Conservation (phyloP, 306 rosid genomes). For the Lathyrus oleraceus region DNA sequence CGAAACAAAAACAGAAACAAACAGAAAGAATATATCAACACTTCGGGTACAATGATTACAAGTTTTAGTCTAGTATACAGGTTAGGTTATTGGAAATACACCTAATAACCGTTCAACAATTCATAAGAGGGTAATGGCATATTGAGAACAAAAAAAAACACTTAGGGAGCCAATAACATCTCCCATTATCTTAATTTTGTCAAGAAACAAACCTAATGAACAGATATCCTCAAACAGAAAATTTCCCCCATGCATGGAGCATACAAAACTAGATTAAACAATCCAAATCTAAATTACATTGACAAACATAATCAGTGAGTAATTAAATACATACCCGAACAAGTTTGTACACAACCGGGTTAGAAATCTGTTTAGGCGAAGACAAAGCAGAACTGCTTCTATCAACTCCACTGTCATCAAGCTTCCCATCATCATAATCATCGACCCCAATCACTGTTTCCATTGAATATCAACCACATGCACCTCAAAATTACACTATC, state of each 20-base stretch:
- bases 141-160: background rate
- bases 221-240: constrained; percentile 25
- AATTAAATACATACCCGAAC: constrained; percentile 68
- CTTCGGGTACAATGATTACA: background rate
- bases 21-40: background rate
- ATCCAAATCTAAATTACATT: constrained; percentile 14
- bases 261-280: background rate
- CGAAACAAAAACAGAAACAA: background rate
- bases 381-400: constrained; percentile 60
- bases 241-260: background rate
- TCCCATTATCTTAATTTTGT: constrained; percentile 24
- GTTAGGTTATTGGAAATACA: background rate
- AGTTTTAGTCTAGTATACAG: constrained; percentile 3
- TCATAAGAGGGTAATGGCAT: background rate
- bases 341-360: constrained; percentile 95
- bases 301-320: constrained; percentile 7
- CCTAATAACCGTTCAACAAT: constrained; percentile 9
- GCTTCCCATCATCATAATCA: constrained; percentile 70
- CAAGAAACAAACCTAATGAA: constrained; percentile 7
- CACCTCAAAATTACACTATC: constrained; percentile 79
- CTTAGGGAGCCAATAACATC: constrained; percentile 10
- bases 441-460: constrained; percentile 79
- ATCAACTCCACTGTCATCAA: constrained; percentile 59
- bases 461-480: constrained; percentile 93
- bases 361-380: constrained; percentile 67